Evolutionary conservation across 2,329 filamentous ascomycete species (phyloP).

Genomic region (Chaetothyriales sp.): DNA sequence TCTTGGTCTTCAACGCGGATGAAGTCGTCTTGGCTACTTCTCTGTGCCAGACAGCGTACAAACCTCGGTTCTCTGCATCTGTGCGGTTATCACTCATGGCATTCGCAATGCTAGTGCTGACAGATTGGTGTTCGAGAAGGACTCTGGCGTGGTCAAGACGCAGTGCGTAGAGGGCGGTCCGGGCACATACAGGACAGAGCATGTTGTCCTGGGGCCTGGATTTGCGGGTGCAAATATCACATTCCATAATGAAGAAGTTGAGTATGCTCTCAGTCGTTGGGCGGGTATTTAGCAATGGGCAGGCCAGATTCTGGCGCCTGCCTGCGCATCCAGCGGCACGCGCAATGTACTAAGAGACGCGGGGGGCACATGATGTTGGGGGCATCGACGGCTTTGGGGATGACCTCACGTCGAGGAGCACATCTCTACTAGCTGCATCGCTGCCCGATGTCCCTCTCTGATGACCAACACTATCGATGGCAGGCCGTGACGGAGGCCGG

Average conservation of each 20-base stretch:
- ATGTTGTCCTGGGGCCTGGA: constrained; percentile 19
- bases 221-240: constrained; percentile 50
- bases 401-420: not conserved
- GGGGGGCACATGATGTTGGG: not conserved
- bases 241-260: constrained; percentile 42
- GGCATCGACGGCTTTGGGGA: not conserved
- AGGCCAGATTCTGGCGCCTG: not conserved
- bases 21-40: not conserved
- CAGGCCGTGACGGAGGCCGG: no score
- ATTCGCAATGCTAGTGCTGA: constrained; percentile 32
- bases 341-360: not conserved
- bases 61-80: not conserved
- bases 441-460: not conserved
- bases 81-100: constrained; percentile 1
- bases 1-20: not conserved
- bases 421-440: not conserved
- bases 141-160: constrained; percentile 48
- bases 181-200: constrained; percentile 56
- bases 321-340: constrained; percentile 15
- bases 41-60: constrained; percentile 3
- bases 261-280: not conserved
- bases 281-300: not conserved
- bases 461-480: not conserved
- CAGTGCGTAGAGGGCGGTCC: constrained; percentile 52
- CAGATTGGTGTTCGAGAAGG: constrained; percentile 49